Evolutionary conservation across 2,329 filamentous ascomycete genomes (phyloP), one percentile per base, ranked within the genome.

Genomic region (Sphaerulina vaccinii): DNA sequence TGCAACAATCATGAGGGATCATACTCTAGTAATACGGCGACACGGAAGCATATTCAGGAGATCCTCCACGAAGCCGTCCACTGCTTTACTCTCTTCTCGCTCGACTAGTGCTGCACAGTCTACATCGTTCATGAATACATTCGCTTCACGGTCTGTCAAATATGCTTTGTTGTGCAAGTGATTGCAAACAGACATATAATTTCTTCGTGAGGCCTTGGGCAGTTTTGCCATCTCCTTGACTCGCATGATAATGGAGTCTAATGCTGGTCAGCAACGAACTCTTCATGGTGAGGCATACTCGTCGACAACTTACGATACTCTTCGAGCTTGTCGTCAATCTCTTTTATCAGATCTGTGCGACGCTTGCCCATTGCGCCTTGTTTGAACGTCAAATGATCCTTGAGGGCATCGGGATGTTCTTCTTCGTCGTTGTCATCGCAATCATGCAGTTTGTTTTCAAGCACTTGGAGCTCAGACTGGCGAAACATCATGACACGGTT

Each of bases 161-260:
- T 70, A 71, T 22, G 68, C 67, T 8, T 57, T 59, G 36, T 73
- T 72, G 52, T 64, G 57, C 32, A 71, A 55, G 46, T 69, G 73
- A 2, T 66, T 64, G 5, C 68, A 57, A 0, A 74, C 65, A 23
- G 65, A 70, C 11, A 63, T 61, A 42, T 73, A 73, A 38, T 74
- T 71, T 10, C 71, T 68, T 11, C 70, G 63, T 10, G 65, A 68
- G 1, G 71, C 71, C 32, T 60, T 65, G 23, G 71, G 68, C 32
- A 74, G 71, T 0, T 66, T 62, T 15, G 67, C 64, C 0, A 73
- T 62, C 6, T 61, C 62, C 6, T 69, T 48, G 1, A 67, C 67
- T 51, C 72, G 70, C 44, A 71, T 69, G 6, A 73, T 63, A 0
- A 73, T 61, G 44, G 71, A 67, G 39, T 74, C 70, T 55, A 19